Evolutionary conservation across 495 filamentous ascomycete genomes (phyloP).

Genomic region (Lentithecium fluviatile): DNA sequence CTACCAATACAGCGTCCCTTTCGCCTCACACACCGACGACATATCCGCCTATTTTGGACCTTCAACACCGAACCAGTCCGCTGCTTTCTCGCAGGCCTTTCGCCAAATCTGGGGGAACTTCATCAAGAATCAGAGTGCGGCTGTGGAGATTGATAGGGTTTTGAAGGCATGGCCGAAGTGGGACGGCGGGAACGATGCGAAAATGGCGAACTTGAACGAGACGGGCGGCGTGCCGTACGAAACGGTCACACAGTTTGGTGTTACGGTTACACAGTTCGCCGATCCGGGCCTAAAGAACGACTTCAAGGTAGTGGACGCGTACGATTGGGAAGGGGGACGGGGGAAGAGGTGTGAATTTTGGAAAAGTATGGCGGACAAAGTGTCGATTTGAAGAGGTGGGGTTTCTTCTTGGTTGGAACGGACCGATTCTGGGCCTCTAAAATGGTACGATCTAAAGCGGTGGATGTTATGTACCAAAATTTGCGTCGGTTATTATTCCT

Average conservation of each 20-base stretch:
- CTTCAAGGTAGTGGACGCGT: constrained; percentile 51
- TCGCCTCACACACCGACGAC: constrained; percentile 59
- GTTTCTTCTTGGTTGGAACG: too few species aligned
- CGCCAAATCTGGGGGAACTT: constrained; percentile 56
- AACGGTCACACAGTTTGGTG: neutral
- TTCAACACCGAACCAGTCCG: constrained; percentile 32
- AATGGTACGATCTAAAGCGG: too few species aligned
- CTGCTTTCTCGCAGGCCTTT: constrained; percentile 42
- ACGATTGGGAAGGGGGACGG: constrained; percentile 58
- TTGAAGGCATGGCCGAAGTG: constrained; percentile 1
- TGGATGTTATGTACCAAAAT: too few species aligned
- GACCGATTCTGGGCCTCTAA: too few species aligned
- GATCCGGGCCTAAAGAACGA: constrained; percentile 51
- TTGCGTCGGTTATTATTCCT: too few species aligned
- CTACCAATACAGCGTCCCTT: constrained; percentile 63
- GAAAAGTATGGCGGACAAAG: constrained; percentile 48
- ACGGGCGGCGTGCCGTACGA: constrained; percentile 50
- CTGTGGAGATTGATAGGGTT: constrained; percentile 26
- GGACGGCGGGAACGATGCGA: neutral
- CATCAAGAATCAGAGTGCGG: constrained; percentile 34
- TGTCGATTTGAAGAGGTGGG: constrained; percentile 37
- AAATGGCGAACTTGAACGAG: constrained; percentile 53
- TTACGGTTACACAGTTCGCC: constrained; percentile 37
- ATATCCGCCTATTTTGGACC: constrained; percentile 53
- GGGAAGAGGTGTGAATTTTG: constrained; percentile 58